Evolutionary conservation across 768 basidiomycete genomes (phyloP).

Genomic region (Megacollybia marginata): DNA sequence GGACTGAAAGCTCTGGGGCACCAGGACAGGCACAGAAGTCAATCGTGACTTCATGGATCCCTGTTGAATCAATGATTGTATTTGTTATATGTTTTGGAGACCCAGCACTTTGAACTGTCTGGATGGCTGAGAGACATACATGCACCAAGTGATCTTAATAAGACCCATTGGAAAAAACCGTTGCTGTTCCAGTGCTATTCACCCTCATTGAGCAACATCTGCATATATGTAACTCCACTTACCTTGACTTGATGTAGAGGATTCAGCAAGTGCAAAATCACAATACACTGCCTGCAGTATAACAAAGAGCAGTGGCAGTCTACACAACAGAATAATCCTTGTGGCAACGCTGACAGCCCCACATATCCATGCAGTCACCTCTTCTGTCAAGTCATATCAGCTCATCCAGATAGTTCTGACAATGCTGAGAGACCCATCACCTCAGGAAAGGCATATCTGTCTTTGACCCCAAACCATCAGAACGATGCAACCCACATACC

Average conservation of each 20-base stretch:
- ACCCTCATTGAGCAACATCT: neutral
- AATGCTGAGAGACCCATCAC: too few species aligned
- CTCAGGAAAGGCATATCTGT: too few species aligned
- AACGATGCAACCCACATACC: too few species aligned
- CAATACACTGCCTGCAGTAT: neutral
- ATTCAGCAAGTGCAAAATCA: neutral
- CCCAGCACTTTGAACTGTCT: neutral
- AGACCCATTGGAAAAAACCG: neutral
- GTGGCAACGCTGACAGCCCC: too few species aligned
- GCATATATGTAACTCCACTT: neutral
- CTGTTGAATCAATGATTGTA: neutral
- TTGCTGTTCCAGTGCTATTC: neutral
- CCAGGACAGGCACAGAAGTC: neutral
- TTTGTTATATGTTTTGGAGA: neutral
- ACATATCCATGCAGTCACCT: neutral
- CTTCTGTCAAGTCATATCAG: neutral
- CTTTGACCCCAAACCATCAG: too few species aligned
- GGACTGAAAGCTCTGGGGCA: neutral
- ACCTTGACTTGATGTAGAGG: neutral
- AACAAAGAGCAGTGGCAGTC: neutral
- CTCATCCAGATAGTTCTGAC: neutral
- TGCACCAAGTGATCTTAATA: neutral
- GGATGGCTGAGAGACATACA: neutral
- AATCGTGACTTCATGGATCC: neutral
- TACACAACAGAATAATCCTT: too few species aligned